A percentile compares a stretch with the other conserved stretches of the same genome.
These are phyloP conservation scores for Cyclocybe aegerita DNA, from an alignment of 768 basidiomycete genomes.

Conservation along the genomic window DNA sequence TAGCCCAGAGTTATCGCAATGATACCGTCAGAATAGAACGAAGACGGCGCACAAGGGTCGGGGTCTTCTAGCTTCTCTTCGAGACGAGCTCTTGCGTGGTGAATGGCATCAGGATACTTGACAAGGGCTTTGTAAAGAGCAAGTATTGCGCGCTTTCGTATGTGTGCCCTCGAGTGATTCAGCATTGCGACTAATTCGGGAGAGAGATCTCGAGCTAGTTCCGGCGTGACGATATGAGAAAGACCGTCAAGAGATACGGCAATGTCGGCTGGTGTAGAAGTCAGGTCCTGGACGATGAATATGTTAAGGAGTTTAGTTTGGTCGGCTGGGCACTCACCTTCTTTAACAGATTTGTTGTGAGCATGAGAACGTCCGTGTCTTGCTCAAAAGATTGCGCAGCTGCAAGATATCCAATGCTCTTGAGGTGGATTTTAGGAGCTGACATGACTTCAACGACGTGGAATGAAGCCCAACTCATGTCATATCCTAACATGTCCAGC, in stretches of 20 bases:
- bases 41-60: conserved; percentile 54
- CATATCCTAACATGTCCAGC: conserved; percentile 97
- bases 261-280: conserved; percentile 71
- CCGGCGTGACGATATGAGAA: conserved; percentile 79
- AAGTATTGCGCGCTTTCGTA: conserved; percentile 89
- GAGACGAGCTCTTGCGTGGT: conserved; percentile 64
- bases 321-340: conserved; percentile 55
- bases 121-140: conserved; percentile 78
- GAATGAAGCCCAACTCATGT: conserved; percentile 95
- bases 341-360: conserved; percentile 94
- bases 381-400: conserved; percentile 88
- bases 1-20: conserved; percentile 23
- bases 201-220: conserved; percentile 88
- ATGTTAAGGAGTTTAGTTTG: conserved; percentile 7
- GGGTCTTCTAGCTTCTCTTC: conserved; percentile 80
- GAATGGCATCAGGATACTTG: conserved; percentile 79
- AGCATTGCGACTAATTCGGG: conserved; percentile 85
- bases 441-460: conserved; percentile 99
- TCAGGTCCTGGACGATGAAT: conserved; percentile 64
- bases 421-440: conserved; percentile 85
- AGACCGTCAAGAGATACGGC: conserved; percentile 81
- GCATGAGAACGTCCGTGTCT: conserved; percentile 96
- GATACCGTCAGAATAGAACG: neutral
- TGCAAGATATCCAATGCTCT: conserved; percentile 94
- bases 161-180: conserved; percentile 84